A percentile compares a stretch with the other conserved stretches of the same genome.
Evolutionary conservation across 1,139 yeast species (phyloP).

Genomic region (Magnusiomyces ingens): DNA sequence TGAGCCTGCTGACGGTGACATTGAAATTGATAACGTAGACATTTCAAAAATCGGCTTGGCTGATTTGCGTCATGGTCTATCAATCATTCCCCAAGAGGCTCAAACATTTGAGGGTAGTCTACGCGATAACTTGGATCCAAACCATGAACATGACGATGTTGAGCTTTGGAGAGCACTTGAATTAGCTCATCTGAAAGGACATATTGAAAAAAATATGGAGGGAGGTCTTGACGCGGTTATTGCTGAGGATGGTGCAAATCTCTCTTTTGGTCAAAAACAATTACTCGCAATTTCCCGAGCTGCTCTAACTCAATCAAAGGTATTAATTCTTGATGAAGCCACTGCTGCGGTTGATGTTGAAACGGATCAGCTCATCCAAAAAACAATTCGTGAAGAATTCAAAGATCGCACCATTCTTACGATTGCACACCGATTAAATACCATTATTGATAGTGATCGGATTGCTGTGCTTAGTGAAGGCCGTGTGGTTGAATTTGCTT

Average conservation of each 20-base stretch:
- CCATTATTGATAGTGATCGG: conserved; percentile 85
- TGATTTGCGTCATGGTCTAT: conserved; percentile 76
- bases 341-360: conserved; percentile 97
- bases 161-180: conserved; percentile 83
- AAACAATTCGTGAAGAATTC: conserved; percentile 79
- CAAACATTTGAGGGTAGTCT: conserved; percentile 92
- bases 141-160: conserved; percentile 58
- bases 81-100: conserved; percentile 95
- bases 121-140: conserved; percentile 85
- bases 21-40: conserved; percentile 64
- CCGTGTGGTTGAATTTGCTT: conserved; percentile 76
- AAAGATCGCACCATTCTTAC: conserved; percentile 85
- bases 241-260: conserved; percentile 77
- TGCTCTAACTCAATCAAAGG: conserved; percentile 66
- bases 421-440: conserved; percentile 90
- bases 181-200: conserved; percentile 74
- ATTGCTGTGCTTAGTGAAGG: conserved; percentile 86
- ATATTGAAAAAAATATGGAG: conserved; percentile 53
- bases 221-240: conserved; percentile 59
- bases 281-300: conserved; percentile 89
- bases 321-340: conserved; percentile 87
- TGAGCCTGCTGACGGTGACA: conserved; percentile 69
- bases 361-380: conserved; percentile 81
- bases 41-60: conserved; percentile 68
- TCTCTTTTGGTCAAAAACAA: conserved; percentile 90